Base-by-base conservation (phyloP, 108 stramenopile species). In the Thalassiosira profunda region DNA sequence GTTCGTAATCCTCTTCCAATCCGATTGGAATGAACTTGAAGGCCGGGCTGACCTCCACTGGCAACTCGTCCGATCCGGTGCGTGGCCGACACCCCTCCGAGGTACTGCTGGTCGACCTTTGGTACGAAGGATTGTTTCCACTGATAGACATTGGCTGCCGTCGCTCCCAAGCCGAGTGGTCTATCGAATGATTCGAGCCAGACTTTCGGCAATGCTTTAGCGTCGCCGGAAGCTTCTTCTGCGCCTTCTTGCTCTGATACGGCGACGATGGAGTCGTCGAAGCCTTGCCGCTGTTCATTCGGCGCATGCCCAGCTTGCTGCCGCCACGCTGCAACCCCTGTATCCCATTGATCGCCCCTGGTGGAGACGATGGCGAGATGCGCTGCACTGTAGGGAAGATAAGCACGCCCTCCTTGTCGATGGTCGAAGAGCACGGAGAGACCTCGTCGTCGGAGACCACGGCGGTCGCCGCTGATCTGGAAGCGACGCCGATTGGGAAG, bases 101-200 rank as follows among this genome's bases (percentile, higher is more conserved):
- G n/a, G n/a, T n/a, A n/a, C n/a, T n/a, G n/a, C n/a, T n/a, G n/a
- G n/a, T n/a, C n/a, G n/a, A n/a, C n/a, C n/a, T n/a, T n/a, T n/a
- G n/a, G n/a, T n/a, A n/a, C n/a, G n/a, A n/a, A n/a, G n/a, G n/a
- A n/a, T n/a, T n/a, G n/a, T n/a, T n/a, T n/a, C n/a, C n/a, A n/a
- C n/a, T n/a, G n/a, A n/a, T n/a, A n/a, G 35, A 20, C 31, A 41
- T 31, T 58, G 21, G 36, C n/a, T 28, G 36, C 12, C 37, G 57
- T 1, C 57, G 57, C 42, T 58, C 57, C 57, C 57, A 58, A 30
- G 57, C 57, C 30, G 57, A 58, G 12, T 40, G 33, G 38, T 40
- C 12, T 12, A 12, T 40, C 20, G 55, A 58, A 34, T 20, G 20
- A n/a, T 58, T 58, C 14, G 15, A 21, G 57, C 26, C 17, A 8